Conservation (phyloP, 73 alveolate species). For the Paramecium sexaurelia region DNA sequence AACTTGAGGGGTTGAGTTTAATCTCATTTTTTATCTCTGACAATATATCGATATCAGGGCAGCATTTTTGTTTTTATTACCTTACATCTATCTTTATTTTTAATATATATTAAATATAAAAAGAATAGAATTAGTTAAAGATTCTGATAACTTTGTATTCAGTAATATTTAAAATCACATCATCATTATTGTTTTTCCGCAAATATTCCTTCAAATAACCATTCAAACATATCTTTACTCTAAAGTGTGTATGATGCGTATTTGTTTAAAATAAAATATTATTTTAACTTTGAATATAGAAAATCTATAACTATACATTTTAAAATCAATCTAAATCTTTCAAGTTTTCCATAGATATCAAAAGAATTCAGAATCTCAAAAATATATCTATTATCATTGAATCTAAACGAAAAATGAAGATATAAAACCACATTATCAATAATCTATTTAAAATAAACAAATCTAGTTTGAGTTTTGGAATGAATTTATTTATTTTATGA, state of each 20-base stretch:
- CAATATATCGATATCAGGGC: neutral
- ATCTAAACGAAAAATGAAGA: too few relatives aligned
- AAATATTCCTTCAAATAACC: neutral
- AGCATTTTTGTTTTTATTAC: neutral
- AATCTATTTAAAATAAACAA: too few relatives aligned
- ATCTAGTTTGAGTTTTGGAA: too few relatives aligned
- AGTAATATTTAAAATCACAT: neutral
- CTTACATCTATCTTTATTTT: neutral
- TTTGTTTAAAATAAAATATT: neutral
- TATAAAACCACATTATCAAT: too few relatives aligned
- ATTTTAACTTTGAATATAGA: neutral
- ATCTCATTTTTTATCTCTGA: neutral
- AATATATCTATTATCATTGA: too few relatives aligned
- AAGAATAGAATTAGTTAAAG: neutral
- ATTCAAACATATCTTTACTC: neutral
- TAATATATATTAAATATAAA: neutral
- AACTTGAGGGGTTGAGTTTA: neutral
- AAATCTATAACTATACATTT: too few relatives aligned
- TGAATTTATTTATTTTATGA: too few relatives aligned
- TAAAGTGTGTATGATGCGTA: neutral
- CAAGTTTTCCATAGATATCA: too few relatives aligned
- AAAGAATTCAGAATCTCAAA: too few relatives aligned
- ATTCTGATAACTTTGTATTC: neutral
- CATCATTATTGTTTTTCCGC: neutral
- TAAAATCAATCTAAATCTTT: too few relatives aligned